Percentiles rank a stretch among this genome's conserved stretches.
These are phyloP conservation scores for Wallacemonas sp. DNA, from an alignment of 208 protist species.

Conservation along the genomic window DNA sequence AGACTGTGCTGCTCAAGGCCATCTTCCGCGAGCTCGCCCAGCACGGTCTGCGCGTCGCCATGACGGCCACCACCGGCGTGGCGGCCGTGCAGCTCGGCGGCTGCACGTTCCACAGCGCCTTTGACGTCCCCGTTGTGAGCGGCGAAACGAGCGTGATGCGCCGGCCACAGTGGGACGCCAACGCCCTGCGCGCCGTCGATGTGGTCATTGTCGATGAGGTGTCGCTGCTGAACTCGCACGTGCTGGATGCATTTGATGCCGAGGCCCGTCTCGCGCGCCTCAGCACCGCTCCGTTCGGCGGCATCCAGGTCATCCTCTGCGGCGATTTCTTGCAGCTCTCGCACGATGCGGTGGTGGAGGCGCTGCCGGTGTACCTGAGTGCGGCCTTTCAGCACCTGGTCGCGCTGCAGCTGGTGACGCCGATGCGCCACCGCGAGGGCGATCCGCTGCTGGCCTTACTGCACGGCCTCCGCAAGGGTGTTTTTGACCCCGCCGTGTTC, in stretches of 20 bases:
- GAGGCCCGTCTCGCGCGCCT: slow-evolving; percentile 79
- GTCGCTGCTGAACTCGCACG: slow-evolving; percentile 76
- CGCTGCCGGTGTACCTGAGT: slow-evolving; percentile 61
- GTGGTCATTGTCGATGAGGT: slow-evolving; percentile 94
- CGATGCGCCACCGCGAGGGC: slow-evolving; percentile 68
- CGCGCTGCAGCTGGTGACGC: slow-evolving; percentile 64
- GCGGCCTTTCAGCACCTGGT: slow-evolving; percentile 60
- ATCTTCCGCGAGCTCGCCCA: slow-evolving; percentile 65
- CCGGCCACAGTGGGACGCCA: slow-evolving; percentile 65
- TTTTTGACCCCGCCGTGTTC: slow-evolving; percentile 51
- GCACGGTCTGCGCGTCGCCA: slow-evolving; percentile 75
- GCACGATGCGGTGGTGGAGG: slow-evolving; percentile 21
- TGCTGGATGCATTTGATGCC: slow-evolving; percentile 87
- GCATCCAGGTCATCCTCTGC: slow-evolving; percentile 90
- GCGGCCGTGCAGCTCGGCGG: slow-evolving; percentile 89
- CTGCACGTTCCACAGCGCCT: slow-evolving; percentile 91
- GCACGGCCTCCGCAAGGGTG: slow-evolving; percentile 55
- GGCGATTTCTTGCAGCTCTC: slow-evolving; percentile 94
- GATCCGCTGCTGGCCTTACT: slow-evolving; percentile 69
- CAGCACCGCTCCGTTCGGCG: slow-evolving; percentile 75
- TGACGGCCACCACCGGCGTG: slow-evolving; percentile 90
- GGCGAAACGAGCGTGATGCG: not conserved
- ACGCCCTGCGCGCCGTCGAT: slow-evolving; percentile 83
- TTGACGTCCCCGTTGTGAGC: slow-evolving; percentile 56
- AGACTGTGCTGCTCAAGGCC: slow-evolving; percentile 86